phyloP scores from a whole-genome alignment of 768 basidiomycete species.

The Kondoa subrosea region DNA sequence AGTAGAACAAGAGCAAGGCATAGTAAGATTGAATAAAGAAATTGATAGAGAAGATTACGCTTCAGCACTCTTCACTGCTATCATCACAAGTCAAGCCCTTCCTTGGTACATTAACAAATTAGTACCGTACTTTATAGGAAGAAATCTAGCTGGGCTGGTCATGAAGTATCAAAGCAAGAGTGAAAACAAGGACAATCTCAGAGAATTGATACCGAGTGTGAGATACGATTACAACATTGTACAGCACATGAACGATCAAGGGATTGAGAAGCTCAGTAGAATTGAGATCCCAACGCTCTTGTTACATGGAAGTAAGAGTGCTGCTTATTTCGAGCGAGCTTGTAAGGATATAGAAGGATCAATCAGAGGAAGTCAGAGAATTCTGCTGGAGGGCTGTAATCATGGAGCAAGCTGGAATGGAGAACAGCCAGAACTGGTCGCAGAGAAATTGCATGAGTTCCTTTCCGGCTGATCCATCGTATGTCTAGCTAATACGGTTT shows the following conservation, averaged over 20 bases:
- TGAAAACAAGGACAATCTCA: background rate
- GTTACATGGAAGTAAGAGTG: background rate
- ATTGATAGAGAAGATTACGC: background rate
- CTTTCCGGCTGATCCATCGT: too few relatives aligned
- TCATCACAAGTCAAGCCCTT: background rate
- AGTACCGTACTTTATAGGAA: background rate
- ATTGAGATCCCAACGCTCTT: background rate
- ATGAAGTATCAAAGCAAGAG: background rate
- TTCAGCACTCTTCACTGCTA: background rate
- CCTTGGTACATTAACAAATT: background rate
- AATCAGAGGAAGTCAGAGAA: background rate
- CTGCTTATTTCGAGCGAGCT: background rate
- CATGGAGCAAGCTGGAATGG: background rate
- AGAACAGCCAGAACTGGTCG: background rate
- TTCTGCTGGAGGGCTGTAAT: background rate
- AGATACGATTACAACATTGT: background rate
- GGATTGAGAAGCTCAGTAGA: background rate
- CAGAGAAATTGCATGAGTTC: background rate
- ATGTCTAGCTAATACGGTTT: too few relatives aligned
- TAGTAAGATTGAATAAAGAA: background rate
- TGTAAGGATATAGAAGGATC: background rate
- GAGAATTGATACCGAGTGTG: background rate
- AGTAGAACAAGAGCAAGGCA: background rate
- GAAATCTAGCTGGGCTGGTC: background rate
- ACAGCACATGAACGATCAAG: background rate